These are phyloP conservation scores for Rhodotorula toruloides DNA, from an alignment of 768 basidiomycete genomes.

Conservation along the genomic window DNA sequence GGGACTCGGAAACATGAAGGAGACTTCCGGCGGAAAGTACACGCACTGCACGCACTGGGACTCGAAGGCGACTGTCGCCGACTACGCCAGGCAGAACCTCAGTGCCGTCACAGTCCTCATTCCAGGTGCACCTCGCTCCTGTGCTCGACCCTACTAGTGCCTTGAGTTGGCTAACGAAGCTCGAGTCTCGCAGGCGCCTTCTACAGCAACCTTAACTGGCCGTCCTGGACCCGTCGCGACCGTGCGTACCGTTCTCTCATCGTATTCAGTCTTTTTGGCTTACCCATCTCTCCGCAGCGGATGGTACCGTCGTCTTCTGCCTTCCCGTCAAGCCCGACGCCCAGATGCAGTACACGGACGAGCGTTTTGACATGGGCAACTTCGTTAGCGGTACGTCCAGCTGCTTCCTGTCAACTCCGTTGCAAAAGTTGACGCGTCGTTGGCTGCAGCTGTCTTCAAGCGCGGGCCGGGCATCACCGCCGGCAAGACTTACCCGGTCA, in stretches of 20 bases:
- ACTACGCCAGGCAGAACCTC: neutral
- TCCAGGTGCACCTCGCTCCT: no score
- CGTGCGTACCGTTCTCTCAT: neutral
- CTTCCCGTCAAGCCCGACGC: neutral
- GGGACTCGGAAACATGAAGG: neutral
- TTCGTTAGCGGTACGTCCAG: conserved; percentile 1
- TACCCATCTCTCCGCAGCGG: neutral
- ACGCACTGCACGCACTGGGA: conserved; percentile 22
- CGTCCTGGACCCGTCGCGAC: neutral
- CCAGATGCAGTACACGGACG: conserved; percentile 10
- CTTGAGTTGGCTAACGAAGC: neutral
- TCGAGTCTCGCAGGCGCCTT: neutral
- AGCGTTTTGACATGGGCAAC: conserved; percentile 10
- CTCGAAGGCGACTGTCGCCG: conserved; percentile 2
- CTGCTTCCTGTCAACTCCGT: no score
- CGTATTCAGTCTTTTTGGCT: no score
- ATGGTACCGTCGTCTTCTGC: neutral
- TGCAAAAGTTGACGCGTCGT: no score
- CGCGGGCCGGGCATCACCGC: no score
- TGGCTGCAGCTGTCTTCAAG: no score
- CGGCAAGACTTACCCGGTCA: no score
- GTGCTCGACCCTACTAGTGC: no score
- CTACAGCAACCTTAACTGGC: conserved; percentile 1
- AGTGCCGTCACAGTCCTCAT: neutral
- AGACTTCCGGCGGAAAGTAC: conserved; percentile 19